Evolutionary conservation across 495 filamentous ascomycete genomes (phyloP).

Genomic region (Hypoxylon fragiforme): DNA sequence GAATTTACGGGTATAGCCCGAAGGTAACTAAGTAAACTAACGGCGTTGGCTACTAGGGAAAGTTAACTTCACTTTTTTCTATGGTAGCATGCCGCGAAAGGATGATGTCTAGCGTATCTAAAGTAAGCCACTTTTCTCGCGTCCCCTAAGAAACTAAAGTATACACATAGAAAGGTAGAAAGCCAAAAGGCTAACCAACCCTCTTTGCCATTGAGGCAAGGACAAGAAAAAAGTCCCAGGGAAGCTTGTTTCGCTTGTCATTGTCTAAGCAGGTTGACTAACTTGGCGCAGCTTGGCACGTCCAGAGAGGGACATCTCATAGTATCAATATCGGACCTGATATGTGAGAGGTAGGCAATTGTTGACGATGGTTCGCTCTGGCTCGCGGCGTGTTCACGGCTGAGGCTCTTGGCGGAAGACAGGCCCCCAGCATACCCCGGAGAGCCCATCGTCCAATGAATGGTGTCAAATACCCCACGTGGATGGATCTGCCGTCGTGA

Average conservation of each 20-base stretch:
- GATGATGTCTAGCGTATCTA: conserved; percentile 8
- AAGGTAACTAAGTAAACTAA: no score
- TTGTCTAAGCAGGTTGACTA: conserved; percentile 20
- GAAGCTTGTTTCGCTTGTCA: conserved; percentile 16
- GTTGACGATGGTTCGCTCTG: conserved; percentile 4
- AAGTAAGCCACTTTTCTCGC: conserved; percentile 17
- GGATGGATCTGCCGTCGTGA: conserved; percentile 21
- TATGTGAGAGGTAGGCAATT: conserved; percentile 14
- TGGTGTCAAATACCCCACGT: conserved; percentile 18
- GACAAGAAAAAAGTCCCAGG: no score
- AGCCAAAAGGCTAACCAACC: no score
- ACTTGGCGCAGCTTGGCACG: conserved; percentile 28
- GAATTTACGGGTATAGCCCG: background rate
- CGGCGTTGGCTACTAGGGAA: no score
- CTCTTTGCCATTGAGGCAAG: no score
- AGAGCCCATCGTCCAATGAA: conserved; percentile 11
- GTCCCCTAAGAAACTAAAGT: no score
- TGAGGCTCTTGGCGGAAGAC: conserved; percentile 32
- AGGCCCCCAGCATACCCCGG: conserved; percentile 1
- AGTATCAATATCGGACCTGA: conserved; percentile 31
- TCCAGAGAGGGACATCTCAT: conserved; percentile 8
- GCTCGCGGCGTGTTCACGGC: conserved; percentile 26
- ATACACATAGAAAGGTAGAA: no score
- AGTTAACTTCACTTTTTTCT: conserved; percentile 3
- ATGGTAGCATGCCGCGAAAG: conserved; percentile 11